Evolutionary conservation across 163 green algal species (phyloP).

Genomic region (Trebouxiophyceae sp.): DNA sequence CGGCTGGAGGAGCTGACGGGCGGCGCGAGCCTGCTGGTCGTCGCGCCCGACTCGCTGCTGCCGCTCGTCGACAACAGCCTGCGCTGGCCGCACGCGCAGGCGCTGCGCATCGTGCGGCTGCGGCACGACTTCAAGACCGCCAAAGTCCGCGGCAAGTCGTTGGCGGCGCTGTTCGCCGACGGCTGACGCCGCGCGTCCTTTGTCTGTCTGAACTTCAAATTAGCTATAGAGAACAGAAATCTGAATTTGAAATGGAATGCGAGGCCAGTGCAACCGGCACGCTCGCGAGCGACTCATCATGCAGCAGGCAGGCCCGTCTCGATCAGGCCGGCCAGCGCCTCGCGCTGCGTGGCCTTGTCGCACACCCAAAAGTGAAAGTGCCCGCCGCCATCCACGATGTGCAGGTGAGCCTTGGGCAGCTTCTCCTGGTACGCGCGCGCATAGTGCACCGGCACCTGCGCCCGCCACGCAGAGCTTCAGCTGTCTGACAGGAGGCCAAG

Average conservation of each 20-base stretch:
- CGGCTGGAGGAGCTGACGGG: constrained; percentile 11
- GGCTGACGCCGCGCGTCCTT: too few relatives aligned
- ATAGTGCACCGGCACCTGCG: too few relatives aligned
- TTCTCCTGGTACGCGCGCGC: too few relatives aligned
- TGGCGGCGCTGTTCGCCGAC: constrained; percentile 41
- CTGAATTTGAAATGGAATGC: too few relatives aligned
- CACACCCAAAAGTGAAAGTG: constrained; percentile 23
- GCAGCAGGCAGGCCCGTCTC: not conserved
- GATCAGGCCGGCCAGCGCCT: not conserved
- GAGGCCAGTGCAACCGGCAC: too few relatives aligned
- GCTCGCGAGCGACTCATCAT: too few relatives aligned
- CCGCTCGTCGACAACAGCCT: constrained; percentile 60
- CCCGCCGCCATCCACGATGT: constrained; percentile 12
- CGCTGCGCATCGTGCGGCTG: constrained; percentile 47
- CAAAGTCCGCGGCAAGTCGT: constrained; percentile 39
- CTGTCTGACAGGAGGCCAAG: not conserved
- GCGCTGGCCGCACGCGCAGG: constrained; percentile 47
- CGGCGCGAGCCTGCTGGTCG: constrained; percentile 61
- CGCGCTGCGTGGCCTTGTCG: constrained; percentile 2
- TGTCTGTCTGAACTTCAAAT: too few relatives aligned
- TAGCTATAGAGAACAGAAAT: too few relatives aligned
- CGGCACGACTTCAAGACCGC: constrained; percentile 61
- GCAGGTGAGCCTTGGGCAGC: too few relatives aligned
- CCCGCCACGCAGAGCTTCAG: too few relatives aligned
- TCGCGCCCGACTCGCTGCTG: constrained; percentile 63